Base-by-base conservation (phyloP, 371 early-diverging fungal genomes). In the Mortierella sp. region DNA sequence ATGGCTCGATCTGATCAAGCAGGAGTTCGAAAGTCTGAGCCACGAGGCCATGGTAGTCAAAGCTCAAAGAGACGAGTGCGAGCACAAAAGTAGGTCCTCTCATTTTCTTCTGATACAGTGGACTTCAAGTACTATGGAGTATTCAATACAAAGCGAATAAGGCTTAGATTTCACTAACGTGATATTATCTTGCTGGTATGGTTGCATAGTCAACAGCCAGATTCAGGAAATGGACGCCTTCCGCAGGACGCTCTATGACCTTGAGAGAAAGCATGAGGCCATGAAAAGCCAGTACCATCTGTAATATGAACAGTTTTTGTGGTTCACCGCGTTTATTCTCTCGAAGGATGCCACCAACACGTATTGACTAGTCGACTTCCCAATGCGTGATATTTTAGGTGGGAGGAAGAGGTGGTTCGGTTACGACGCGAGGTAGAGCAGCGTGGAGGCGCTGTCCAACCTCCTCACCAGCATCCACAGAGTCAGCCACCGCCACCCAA, bases 11-110 rank as follows among this genome's bases (percentile, higher is more conserved):
- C 87, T 94, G 39, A 81, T 96, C 49, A 90, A 91, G 60, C 81
- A 69, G 32, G 97, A 97, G 83, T 94, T 90, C 56, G 95, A 95
- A 50, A 85, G 78, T 49, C 79, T 93, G 32, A 84, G 84, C 39
- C 92, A 94, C 75, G 97, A 97, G 60, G 87, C 87, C 17, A 80
- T 85, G 43, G 78, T 86, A n/a, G 86, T 79, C 81, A 91, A 92
- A 79, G 84, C 83, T 53, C 94, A 94, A 76, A 79, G 94, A 53
- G 95, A 95, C 72, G 96, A 96, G 63, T 89, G 87, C 64, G 96
- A 95, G 73, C 92, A 93, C 61, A 92, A 95, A 80, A 85, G 95
- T 94, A 89, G 75, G 87, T 79, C 15, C 3, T 39, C n/a, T n/a
- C n/a, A n/a, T n/a, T n/a, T n/a, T n/a, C n/a, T n/a, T n/a, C n/a